Evolutionary conservation across 306 rosid species (phyloP), one percentile per base, ranked within the genome.

Genomic region (Herpetospermum pedunculosum): DNA sequence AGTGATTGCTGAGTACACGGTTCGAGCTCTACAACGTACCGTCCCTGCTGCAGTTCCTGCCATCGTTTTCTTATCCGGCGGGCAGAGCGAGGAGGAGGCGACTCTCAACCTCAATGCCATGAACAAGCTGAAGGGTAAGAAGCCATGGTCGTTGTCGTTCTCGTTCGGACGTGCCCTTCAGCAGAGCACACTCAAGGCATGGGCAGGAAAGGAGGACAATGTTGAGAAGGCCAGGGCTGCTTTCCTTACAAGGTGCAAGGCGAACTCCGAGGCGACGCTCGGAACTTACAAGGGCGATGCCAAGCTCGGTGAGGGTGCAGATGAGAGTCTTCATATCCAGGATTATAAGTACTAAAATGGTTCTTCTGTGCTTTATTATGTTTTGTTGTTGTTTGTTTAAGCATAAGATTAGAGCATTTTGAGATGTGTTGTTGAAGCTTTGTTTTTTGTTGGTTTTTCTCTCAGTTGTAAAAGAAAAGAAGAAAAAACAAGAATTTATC

Each of bases 71-170:
- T 80, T 92, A 72, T 89, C 97, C 6, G 96, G 97, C 1, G 97
- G 97, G n/a, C 97, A 92, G 80, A 89, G 97, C 29, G 97, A 92
- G 82, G 96, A 92, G 78, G 92, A 92, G 77, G 97, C 93, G 10
- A 85, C 93, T 15, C 54, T 81, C 13, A 89, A 92, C 79, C 91
- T 92, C 4, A 83, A 89, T 48, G 96, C 97, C 4, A 92, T 92
- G 96, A 92, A 92, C 86, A 57, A 77, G 63, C 79, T 82, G 32
- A 81, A 92, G 81, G 90, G 90, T 2, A 89, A 87, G 93, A 92
- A 92, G 83, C 96, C 96, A 1, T 92, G 96, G 97, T 72, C 87
- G 26, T 83, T 92, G 18, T 84, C 97, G 13, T 92, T 92, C 87
- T 92, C 96, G 3, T 92, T 83, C 8, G 96, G 97, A 16, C 87